phyloP scores from a whole-genome alignment of 306 rosid species.

The Amphicarpaea edgeworthii region DNA sequence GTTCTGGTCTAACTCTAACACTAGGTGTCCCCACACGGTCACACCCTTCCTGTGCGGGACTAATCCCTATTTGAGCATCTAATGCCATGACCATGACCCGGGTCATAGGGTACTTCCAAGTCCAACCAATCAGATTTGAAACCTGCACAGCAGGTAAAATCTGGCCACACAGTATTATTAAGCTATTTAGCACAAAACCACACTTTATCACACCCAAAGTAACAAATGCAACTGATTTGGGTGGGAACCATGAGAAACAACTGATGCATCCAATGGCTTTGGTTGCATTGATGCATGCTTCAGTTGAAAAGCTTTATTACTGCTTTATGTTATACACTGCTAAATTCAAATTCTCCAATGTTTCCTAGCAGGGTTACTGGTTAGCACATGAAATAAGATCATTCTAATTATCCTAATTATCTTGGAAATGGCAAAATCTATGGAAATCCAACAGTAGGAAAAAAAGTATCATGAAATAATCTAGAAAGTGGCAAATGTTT shows the following conservation, averaged over 20 bases:
- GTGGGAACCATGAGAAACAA: background rate
- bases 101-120: background rate
- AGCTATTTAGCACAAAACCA: background rate
- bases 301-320: background rate
- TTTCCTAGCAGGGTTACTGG: background rate
- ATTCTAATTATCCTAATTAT: slow-evolving; percentile 4
- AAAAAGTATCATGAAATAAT: background rate
- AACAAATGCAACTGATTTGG: background rate
- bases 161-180: background rate
- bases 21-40: background rate
- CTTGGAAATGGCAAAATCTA: background rate
- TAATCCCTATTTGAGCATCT: background rate
- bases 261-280: no score
- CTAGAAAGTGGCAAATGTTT: background rate
- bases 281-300: background rate
- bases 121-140: background rate
- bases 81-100: background rate
- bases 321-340: background rate
- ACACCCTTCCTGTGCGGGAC: background rate
- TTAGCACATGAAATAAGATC: background rate
- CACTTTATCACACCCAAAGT: background rate
- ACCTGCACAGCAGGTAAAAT: background rate
- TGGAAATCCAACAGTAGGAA: background rate
- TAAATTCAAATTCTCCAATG: background rate
- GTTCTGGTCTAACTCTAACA: background rate